A percentile compares a stretch with the other conserved stretches of the same genome.
Conservation (phyloP, 257 asterid genomes). For the Solanum medicagineum region DNA sequence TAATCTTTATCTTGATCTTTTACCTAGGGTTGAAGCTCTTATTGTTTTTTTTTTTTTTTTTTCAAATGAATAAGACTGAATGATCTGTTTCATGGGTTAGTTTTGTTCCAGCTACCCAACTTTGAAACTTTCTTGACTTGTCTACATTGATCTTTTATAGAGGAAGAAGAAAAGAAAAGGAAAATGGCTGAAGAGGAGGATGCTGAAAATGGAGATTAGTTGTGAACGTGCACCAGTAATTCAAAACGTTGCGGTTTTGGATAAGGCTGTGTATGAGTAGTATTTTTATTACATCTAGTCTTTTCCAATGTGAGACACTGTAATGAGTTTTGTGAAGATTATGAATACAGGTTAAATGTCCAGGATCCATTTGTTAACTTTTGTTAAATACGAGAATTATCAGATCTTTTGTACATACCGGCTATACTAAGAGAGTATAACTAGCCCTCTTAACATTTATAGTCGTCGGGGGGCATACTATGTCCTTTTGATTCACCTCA, state of each 20-base stretch:
- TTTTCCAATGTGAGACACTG: background rate
- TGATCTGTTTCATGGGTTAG: background rate
- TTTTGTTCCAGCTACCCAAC: background rate
- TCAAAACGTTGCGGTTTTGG: background rate
- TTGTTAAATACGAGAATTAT: background rate
- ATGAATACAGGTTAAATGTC: background rate
- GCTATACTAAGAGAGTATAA: background rate
- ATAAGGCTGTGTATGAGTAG: background rate
- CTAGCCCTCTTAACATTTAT: background rate
- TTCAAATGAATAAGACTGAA: background rate
- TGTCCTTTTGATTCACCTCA: background rate
- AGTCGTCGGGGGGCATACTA: background rate
- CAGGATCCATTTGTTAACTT: background rate
- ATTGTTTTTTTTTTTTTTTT: background rate
- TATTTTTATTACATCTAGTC: background rate
- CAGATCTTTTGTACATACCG: background rate
- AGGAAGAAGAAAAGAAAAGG: slow-evolving; percentile 15
- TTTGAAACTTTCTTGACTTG: background rate
- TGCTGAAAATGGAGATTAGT: background rate
- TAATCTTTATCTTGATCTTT: background rate
- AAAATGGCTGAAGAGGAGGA: slow-evolving; percentile 12
- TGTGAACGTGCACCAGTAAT: background rate
- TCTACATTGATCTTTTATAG: background rate
- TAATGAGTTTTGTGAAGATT: background rate
- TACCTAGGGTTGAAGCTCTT: background rate